phyloP scores from a whole-genome alignment of 805 yeast species.

The Pichia nanzhaoensis region DNA sequence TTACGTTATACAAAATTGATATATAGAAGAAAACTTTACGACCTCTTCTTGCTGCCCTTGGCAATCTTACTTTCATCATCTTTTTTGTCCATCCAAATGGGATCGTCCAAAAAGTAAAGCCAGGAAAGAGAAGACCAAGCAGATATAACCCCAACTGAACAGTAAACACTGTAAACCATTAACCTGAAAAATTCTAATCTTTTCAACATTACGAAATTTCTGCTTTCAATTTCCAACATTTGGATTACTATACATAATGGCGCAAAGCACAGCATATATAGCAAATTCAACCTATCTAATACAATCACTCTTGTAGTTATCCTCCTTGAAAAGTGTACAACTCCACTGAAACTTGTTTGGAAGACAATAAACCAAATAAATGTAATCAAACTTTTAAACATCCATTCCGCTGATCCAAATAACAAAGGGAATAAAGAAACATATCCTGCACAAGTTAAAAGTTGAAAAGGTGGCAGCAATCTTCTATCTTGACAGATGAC shows the following conservation, averaged over 20 bases:
- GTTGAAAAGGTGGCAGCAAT: slow-evolving; percentile 61
- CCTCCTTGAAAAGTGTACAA: slow-evolving; percentile 40
- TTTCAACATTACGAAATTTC: slow-evolving; percentile 45
- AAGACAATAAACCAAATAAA: slow-evolving; percentile 80
- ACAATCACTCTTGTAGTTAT: slow-evolving; percentile 46
- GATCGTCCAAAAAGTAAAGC: slow-evolving; percentile 80
- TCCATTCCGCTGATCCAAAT: slow-evolving; percentile 71
- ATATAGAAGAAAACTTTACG: too few relatives aligned
- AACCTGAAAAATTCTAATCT: slow-evolving; percentile 67
- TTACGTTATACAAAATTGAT: too few relatives aligned
- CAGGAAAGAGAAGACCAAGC: slow-evolving; percentile 88
- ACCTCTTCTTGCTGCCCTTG: background rate
- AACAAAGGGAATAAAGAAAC: slow-evolving; percentile 84
- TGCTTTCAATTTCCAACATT: slow-evolving; percentile 49
- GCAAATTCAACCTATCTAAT: slow-evolving; percentile 61
- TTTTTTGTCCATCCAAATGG: slow-evolving; percentile 42
- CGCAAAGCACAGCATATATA: slow-evolving; percentile 60
- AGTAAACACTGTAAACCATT: slow-evolving; percentile 80
- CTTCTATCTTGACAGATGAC: slow-evolving; percentile 66
- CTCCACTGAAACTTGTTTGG: slow-evolving; percentile 64
- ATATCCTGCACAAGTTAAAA: slow-evolving; percentile 73
- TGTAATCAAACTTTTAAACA: slow-evolving; percentile 70
- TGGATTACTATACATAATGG: slow-evolving; percentile 48
- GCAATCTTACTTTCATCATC: slow-evolving; percentile 14
- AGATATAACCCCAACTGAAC: slow-evolving; percentile 75